Percentiles rank a stretch among this genome's conserved stretches.
Conservation (phyloP, 2,329 filamentous ascomycete genomes). For the Verticillium isaacii region DNA sequence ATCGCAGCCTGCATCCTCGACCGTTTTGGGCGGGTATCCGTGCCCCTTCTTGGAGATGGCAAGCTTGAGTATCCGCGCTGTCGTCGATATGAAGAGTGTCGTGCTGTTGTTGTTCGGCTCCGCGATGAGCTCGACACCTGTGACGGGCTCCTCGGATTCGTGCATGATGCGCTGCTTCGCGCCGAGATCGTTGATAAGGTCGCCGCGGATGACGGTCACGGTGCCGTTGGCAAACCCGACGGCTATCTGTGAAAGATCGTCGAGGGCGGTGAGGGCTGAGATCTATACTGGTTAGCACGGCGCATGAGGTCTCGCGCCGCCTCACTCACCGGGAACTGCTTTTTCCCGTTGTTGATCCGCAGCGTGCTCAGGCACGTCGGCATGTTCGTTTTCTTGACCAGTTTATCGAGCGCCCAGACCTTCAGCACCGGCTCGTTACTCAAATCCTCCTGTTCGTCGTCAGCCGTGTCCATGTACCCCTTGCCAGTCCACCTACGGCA, state of each 20-base stretch:
- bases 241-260: conserved; percentile 87
- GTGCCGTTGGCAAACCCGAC: conserved; percentile 95
- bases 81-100: conserved; percentile 89
- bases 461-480: not conserved
- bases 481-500: conserved; percentile 37
- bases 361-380: conserved; percentile 86
- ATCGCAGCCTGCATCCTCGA: conserved; percentile 86
- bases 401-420: conserved; percentile 95
- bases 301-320: not conserved
- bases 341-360: conserved; percentile 81
- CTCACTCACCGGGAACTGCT: conserved; percentile 76
- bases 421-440: conserved; percentile 84
- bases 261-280: conserved; percentile 81
- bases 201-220: conserved; percentile 88
- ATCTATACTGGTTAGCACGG: conserved; percentile 43
- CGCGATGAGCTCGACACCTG: conserved; percentile 73
- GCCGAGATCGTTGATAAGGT: conserved; percentile 91
- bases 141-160: conserved; percentile 94
- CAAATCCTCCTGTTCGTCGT: conserved; percentile 64
- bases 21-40: conserved; percentile 78
- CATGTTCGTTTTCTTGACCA: conserved; percentile 86
- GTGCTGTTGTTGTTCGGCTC: conserved; percentile 51
- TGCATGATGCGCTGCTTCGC: conserved; percentile 92
- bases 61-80: conserved; percentile 78
- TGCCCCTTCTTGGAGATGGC: conserved; percentile 85